These are phyloP conservation scores for Apiospora sp. DNA, from an alignment of 2,329 filamentous ascomycete genomes.

Conservation along the genomic window DNA sequence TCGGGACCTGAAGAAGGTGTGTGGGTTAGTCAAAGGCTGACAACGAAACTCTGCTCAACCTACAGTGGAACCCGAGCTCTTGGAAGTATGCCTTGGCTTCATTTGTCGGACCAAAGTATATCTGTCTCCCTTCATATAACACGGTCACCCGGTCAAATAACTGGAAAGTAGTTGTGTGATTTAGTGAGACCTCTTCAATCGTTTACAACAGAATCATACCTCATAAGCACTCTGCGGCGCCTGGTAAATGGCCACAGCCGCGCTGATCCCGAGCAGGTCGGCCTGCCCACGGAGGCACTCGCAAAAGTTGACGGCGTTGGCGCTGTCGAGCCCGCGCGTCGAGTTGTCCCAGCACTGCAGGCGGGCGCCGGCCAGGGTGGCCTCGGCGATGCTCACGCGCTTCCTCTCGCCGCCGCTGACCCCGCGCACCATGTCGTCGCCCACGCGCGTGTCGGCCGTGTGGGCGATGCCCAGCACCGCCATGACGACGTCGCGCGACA, in stretches of 20 bases:
- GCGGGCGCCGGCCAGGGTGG: constrained; percentile 64
- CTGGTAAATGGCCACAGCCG: constrained; percentile 6
- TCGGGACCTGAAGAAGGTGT: constrained; percentile 48
- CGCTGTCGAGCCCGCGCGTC: constrained; percentile 76
- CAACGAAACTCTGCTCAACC: background rate
- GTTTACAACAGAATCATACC: background rate
- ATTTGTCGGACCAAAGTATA: constrained; percentile 73
- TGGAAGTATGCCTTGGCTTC: constrained; percentile 72
- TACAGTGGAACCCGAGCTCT: constrained; percentile 71
- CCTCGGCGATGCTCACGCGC: constrained; percentile 70
- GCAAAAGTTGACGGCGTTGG: constrained; percentile 79
- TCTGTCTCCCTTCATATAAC: constrained; percentile 79
- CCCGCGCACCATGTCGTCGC: constrained; percentile 74
- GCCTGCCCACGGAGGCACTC: constrained; percentile 64
- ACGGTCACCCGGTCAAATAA: constrained; percentile 79
- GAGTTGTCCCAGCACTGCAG: constrained; percentile 77
- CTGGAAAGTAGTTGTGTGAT: background rate
- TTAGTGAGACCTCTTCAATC: background rate
- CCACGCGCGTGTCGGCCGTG: constrained; percentile 75
- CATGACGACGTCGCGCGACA: constrained; percentile 72
- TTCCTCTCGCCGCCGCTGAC: constrained; percentile 78
- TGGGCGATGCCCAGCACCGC: constrained; percentile 78
- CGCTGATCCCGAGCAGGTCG: constrained; percentile 42
- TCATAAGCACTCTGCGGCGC: constrained; percentile 75
- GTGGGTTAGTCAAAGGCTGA: background rate